Evolutionary conservation across 129 eudicot species (phyloP), one percentile per base, ranked within the genome.

Genomic region (Arctium minus): DNA sequence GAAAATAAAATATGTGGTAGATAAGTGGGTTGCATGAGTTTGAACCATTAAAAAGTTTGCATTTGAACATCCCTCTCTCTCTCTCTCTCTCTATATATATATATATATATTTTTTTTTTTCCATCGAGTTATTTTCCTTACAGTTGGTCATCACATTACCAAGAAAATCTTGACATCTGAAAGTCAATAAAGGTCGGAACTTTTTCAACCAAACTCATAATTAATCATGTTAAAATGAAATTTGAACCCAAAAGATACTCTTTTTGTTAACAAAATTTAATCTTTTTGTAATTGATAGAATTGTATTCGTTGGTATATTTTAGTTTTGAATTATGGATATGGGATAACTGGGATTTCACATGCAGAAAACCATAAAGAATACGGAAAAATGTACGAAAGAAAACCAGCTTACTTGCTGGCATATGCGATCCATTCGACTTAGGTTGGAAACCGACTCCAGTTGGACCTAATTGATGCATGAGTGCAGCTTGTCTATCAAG

Each of bases 401-500:
- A 64, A 78, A 84, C 75, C 36, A 8, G 33, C 92, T 90, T 90
- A 94, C 98, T 72, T 85, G 91, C 86, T 80, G 90, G 82, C 67
- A 90, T 76, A 77, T 92, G 91, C 70, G 93, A 89, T 50, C 94
- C 96, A 72, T 89, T 92, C 18, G 95, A 86, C 72, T 87, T 77
- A 30, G 91, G 88, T 44, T 78, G 53, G 15, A 87, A 88, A 80
- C 81, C 71, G 68, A 85, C 89, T 68, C 89, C 91, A 22, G 87
- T 48, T 27, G 86, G 73, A 70, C 80, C 87, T 70, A 82, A 77
- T 81, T 83, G 92, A 50, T 84, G 92, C 95, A 89, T 94, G 85
- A 94, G 83, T 70, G 89, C 83, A 33, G 86, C 95, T 86, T 94
- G 98, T 72, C 87, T 89, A 65, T 87, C 88, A 73, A 94, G 98